Base-by-base conservation (phyloP, 768 basidiomycete species). In the Mrakia hoshinonis region DNA sequence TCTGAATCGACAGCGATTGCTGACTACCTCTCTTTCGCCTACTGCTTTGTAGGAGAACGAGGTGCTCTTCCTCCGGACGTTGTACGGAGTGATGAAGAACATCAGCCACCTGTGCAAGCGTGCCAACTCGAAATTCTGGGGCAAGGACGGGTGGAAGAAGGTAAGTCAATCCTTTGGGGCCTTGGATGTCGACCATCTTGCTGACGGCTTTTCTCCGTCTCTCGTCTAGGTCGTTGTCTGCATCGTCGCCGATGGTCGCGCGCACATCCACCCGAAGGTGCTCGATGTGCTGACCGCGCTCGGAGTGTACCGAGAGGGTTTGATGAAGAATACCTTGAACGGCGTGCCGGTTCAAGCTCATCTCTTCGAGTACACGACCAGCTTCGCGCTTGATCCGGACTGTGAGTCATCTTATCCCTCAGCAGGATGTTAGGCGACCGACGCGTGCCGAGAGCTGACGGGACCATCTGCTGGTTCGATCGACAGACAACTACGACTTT, bases 41-140 rank as follows among this genome's bases (percentile, higher is more conserved):
- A 20, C 29, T 47, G 47, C 43, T 36, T 55, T 9, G 20, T 18
- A 70, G 38, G 72, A 73, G 51, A 49, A 68, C 62, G 72, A 73
- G 22, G 39, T 54, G 4, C 67, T 73, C 6, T 73, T 73, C 49
- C 60, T 73, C 1, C 72, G 83, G 77, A 92, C 90, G 13, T 90
- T 92, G 89, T 91, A 91, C 75, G 85, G 89, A 69, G 90, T 92
- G 63, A 88, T 91, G 81, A 91, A 92, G 83, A 92, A 92, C 77
- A 81, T 92, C 61, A 85, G 87, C 10, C 74, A 77, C 43, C 67
- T 78, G 39, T 77, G 77, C 67, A 73, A 75, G 12, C 66, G 73
- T 36, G 39, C 55, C 49, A 74, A 84, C 52, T 90, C 89, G 22
- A 76, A 69, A 34, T 89, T 82, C 36, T 92, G 90, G 90, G 90